Evolutionary conservation across 768 basidiomycete species (phyloP), one percentile per base, ranked within the genome.

Genomic region (Leccinum subtestaceum): DNA sequence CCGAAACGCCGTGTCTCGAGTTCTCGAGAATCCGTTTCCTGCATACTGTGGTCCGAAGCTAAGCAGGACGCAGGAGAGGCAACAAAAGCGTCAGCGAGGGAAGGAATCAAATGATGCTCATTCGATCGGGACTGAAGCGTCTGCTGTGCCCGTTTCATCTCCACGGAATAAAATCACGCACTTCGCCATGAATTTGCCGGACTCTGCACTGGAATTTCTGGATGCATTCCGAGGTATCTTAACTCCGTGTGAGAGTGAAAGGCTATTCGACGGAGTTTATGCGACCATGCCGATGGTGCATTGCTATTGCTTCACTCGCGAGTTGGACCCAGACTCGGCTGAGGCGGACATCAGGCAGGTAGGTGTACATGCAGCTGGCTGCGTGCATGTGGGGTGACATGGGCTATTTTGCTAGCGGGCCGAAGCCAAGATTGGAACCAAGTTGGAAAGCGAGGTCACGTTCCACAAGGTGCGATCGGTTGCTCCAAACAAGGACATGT

Each of bases 101-200:
- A 64, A 31, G 38, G 52, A 50, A 19, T 45, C 55, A 10, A 54
- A 21, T 15, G 46, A 25, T 15, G 43, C 9, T 25, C 54, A 53
- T 25, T 34, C 50, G 27, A 21, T 57, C 50, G 46, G 48, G 48
- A 25, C 43, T n/a, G 47, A 62, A 29, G 55, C 25, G n/a, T 53
- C 62, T 47, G 31, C 56, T 36, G 63, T 58, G 19, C 21, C 61
- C 4, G 56, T 54, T 19, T 21, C 64, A 47, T 76, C 72, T 8
- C 70, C 77, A 38, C 84, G 89, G 58, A 77, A 73, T 56, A 75
- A 81, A 47, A 85, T 97, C 63, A 76, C 84, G 12, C 96, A 97
- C 70, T 95, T 93, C 68, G 89, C 97, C n/a, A 96, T 99, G 95
- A 99, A 99, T 73, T 80, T 99, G 19, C 97, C 97, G 2, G 94